phyloP scores from a whole-genome alignment of 2,329 filamentous ascomycete species.

The Capronia epimyces region DNA sequence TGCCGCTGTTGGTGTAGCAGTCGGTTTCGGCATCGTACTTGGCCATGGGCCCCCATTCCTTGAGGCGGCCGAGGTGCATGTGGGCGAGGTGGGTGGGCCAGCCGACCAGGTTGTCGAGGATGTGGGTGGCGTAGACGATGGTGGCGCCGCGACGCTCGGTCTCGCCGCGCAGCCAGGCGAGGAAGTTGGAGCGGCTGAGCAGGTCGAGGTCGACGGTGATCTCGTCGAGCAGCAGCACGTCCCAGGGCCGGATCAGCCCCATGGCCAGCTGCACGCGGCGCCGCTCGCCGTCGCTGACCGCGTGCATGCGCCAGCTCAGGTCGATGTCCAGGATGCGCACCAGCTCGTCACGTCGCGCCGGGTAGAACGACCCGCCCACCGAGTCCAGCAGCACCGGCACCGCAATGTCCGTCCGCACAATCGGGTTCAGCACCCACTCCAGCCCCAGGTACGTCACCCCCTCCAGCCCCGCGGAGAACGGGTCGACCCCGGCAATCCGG shows the following conservation, averaged over 20 bases:
- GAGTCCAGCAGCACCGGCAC: slow-evolving; percentile 77
- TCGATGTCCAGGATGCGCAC: slow-evolving; percentile 88
- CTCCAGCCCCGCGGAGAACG: slow-evolving; percentile 82
- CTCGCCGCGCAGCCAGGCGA: slow-evolving; percentile 79
- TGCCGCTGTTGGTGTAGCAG: slow-evolving; percentile 49
- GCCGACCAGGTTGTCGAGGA: slow-evolving; percentile 85
- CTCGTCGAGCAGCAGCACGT: slow-evolving; percentile 83
- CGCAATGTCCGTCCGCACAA: slow-evolving; percentile 90
- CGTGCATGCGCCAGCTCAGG: slow-evolving; percentile 87
- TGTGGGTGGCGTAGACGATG: slow-evolving; percentile 96
- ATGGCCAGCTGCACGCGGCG: slow-evolving; percentile 91
- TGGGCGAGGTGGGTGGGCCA: slow-evolving; percentile 97
- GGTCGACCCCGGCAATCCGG: slow-evolving; percentile 74
- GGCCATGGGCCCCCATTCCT: slow-evolving; percentile 74
- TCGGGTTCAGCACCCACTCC: slow-evolving; percentile 96
- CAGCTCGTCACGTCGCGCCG: slow-evolving; percentile 77
- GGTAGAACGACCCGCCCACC: slow-evolving; percentile 80
- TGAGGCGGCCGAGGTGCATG: slow-evolving; percentile 84
- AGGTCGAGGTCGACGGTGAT: slow-evolving; percentile 96
- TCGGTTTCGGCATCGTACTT: slow-evolving; percentile 50
- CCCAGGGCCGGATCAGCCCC: slow-evolving; percentile 89
- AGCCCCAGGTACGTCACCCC: slow-evolving; percentile 95
- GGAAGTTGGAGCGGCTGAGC: slow-evolving; percentile 74
- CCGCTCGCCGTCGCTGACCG: slow-evolving; percentile 87
- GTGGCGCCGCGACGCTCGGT: slow-evolving; percentile 77